Conservation (phyloP, 768 basidiomycete species). For the Panus rudis region DNA sequence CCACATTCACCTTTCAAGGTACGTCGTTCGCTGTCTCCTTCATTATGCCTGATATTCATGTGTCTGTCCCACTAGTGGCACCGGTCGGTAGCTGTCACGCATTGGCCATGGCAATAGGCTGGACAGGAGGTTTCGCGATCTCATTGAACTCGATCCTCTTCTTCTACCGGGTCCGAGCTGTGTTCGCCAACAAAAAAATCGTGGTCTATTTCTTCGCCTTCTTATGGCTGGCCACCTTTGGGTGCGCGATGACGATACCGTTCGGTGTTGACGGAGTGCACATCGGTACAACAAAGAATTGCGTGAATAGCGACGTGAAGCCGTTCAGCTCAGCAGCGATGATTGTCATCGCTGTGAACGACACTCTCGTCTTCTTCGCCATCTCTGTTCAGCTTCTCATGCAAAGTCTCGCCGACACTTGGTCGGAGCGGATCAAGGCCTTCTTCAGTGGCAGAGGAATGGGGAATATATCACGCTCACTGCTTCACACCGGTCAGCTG, state of each 20-base stretch:
- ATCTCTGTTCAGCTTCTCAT: slow-evolving; percentile 25
- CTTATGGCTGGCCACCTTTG: slow-evolving; percentile 27
- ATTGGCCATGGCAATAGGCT: slow-evolving; percentile 1
- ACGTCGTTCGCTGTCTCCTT: background rate
- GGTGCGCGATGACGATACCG: slow-evolving; percentile 22
- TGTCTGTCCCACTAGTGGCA: background rate
- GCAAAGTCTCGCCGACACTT: slow-evolving; percentile 11
- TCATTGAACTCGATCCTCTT: slow-evolving; percentile 29
- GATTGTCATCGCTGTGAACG: slow-evolving; percentile 25
- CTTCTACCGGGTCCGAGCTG: slow-evolving; percentile 31
- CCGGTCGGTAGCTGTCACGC: slow-evolving; percentile 1
- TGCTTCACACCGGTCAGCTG: slow-evolving; percentile 31
- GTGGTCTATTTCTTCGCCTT: slow-evolving; percentile 21
- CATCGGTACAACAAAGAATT: slow-evolving; percentile 29
- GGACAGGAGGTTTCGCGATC: background rate
- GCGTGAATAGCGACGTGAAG: slow-evolving; percentile 19
- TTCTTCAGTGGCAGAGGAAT: slow-evolving; percentile 21
- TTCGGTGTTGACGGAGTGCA: slow-evolving; percentile 16
- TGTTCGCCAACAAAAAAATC: slow-evolving; percentile 19
- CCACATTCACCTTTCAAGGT: background rate
- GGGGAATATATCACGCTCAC: slow-evolving; percentile 25
- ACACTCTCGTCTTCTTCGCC: slow-evolving; percentile 27
- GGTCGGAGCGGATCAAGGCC: slow-evolving; percentile 10
- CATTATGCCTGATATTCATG: background rate
- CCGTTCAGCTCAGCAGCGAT: slow-evolving; percentile 21